Evolutionary conservation across 2,329 filamentous ascomycete species (phyloP).

Genomic region (Exophiala xenobiotica): DNA sequence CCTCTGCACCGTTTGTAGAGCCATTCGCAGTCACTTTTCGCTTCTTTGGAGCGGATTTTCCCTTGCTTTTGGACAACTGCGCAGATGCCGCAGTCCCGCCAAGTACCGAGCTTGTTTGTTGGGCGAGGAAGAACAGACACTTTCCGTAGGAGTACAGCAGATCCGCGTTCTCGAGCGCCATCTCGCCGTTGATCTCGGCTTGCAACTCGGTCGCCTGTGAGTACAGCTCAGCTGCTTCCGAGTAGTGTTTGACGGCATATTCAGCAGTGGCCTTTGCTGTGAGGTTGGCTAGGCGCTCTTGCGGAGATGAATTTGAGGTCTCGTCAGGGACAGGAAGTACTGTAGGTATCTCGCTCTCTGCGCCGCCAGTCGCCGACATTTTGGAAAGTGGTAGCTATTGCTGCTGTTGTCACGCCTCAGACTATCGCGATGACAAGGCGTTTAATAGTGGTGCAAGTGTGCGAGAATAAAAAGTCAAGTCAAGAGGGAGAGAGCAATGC

Average conservation of each 20-base stretch:
- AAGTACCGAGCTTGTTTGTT: constrained; percentile 90
- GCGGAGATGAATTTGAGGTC: constrained; percentile 31
- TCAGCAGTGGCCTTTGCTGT: constrained; percentile 77
- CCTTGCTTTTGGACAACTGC: constrained; percentile 49
- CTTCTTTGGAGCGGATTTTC: constrained; percentile 42
- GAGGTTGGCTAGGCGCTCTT: constrained; percentile 72
- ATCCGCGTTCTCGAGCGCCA: constrained; percentile 85
- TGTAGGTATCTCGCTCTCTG: constrained; percentile 19
- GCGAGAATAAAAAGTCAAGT: too few species aligned
- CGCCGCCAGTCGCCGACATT: constrained; percentile 20
- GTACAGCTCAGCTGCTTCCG: constrained; percentile 81
- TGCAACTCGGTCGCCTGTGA: constrained; percentile 87
- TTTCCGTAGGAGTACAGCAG: constrained; percentile 93
- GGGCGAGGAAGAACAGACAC: constrained; percentile 88
- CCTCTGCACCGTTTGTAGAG: constrained; percentile 7
- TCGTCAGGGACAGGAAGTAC: constrained; percentile 7
- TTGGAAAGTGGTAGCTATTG: constrained; percentile 12
- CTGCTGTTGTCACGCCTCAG: not conserved
- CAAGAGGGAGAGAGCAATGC: too few species aligned
- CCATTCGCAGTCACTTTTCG: constrained; percentile 33
- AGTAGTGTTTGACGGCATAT: constrained; percentile 86
- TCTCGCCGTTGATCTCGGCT: constrained; percentile 87
- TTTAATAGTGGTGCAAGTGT: too few species aligned
- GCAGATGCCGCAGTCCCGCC: constrained; percentile 71
- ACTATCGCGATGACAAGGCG: too few species aligned